Evolutionary conservation across 768 basidiomycete species (phyloP), one percentile per base, ranked within the genome.

Genomic region (Hemileccinum rubropunctum): DNA sequence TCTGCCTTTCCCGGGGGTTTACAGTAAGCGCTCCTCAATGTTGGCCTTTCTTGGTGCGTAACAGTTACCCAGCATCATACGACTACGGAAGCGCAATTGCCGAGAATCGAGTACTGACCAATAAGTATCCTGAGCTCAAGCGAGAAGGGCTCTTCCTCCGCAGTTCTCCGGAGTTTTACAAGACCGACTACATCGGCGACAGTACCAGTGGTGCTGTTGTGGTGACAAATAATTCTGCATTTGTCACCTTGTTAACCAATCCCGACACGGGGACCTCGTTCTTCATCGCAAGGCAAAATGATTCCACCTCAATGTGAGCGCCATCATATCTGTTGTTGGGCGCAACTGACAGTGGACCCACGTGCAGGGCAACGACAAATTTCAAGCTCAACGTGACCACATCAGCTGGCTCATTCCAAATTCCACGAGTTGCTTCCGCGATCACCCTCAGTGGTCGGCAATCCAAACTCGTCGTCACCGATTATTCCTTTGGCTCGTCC

Each of bases 121-220:
- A 75, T 6, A 93, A 93, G 64, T 88, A 77, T 65, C 75, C 81
- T 48, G 91, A 93, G 58, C 72, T 93, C 43, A 93, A 91, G 64
- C 76, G 82, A 17, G 81, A 92, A 60, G 84, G 79, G 15, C 64
- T 91, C 15, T 93, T 93, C 75, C 67, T 92, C 17, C 82, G 91
- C 23, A 87, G 84, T 54, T 85, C 87, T 0, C 83, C 80, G 0
- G 85, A 86, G 41, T 88, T 92, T 62, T 80, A 82, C 67, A 87
- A 91, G 70, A 93, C 90, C 0, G 77, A 89, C 53, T 80, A 83
- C 76, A 71, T 90, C 18, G 84, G 81, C 4, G 78, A 88, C 57
- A 75, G 80, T 20, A 77, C 74, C 20, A 78, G 72, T 12, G 81
- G 81, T 33, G 66, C 65, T 12, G 73, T 76, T 21, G 58, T 53